phyloP scores from a whole-genome alignment of 805 yeast species.

The Nakazawaea pomicola region DNA sequence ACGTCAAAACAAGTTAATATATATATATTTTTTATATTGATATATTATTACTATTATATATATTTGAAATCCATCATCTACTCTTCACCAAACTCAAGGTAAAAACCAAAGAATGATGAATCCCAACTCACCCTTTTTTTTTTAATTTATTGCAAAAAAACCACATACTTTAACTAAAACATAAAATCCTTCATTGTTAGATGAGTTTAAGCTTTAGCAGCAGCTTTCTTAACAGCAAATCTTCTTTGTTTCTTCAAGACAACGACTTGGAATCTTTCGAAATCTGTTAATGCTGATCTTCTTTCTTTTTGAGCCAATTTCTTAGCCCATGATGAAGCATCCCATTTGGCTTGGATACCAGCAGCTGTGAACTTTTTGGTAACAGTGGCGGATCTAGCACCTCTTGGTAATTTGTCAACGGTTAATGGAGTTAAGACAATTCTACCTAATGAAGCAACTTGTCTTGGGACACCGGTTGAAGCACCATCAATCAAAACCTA shows the following conservation, averaged over 20 bases:
- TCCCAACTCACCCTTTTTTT: constrained; percentile 1
- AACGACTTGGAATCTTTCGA: constrained; percentile 99
- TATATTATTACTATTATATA: constrained; percentile 3
- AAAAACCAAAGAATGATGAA: neutral
- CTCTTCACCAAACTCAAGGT: no score
- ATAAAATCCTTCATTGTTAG: neutral
- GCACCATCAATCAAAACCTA: constrained; percentile 97
- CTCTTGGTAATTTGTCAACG: constrained; percentile 84
- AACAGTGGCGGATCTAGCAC: constrained; percentile 82
- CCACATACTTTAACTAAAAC: neutral
- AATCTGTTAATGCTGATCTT: constrained; percentile 91
- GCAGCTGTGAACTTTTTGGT: constrained; percentile 92
- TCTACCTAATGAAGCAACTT: constrained; percentile 81
- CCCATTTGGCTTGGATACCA: constrained; percentile 87
- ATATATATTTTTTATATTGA: constrained; percentile 4
- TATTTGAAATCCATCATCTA: neutral
- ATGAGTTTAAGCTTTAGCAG: constrained; percentile 80
- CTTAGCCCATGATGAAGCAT: constrained; percentile 94
- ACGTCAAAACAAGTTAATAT: constrained; percentile 1
- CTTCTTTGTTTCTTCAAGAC: constrained; percentile 97
- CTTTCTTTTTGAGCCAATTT: constrained; percentile 93
- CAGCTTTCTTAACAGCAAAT: constrained; percentile 91
- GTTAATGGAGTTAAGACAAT: constrained; percentile 92
- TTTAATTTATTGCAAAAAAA: no score
- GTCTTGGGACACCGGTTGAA: constrained; percentile 81